Evolutionary conservation across 345 rosid genomes (phyloP).

Genomic region (Excoecaria cochinchinensis): DNA sequence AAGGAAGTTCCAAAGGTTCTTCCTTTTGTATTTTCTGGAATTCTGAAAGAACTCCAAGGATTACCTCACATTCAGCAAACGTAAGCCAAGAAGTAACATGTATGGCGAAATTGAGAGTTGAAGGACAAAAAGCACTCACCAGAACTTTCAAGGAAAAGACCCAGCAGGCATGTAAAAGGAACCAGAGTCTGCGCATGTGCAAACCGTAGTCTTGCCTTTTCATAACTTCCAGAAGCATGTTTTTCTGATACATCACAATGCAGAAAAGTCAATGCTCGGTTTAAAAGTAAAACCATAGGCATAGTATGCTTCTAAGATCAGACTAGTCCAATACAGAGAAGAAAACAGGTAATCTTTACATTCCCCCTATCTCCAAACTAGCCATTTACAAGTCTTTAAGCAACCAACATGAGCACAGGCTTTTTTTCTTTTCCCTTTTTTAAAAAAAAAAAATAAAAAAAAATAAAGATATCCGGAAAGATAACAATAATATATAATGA

Average conservation of each 20-base stretch:
- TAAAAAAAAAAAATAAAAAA: not conserved
- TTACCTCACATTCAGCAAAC: not conserved
- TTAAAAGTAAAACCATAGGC: no score
- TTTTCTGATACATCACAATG: constrained; percentile 46
- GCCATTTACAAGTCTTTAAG: not conserved
- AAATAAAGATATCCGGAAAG: not conserved
- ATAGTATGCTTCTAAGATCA: no score
- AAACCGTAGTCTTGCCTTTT: constrained; percentile 85
- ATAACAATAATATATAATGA: not conserved
- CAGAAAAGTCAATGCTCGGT: not conserved
- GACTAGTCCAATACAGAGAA: not conserved
- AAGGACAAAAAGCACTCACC: no score
- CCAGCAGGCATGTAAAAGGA: constrained; percentile 66
- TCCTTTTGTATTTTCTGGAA: constrained; percentile 68
- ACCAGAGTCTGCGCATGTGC: constrained; percentile 98
- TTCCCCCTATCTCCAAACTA: not conserved
- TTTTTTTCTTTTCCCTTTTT: no score
- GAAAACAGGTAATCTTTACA: not conserved
- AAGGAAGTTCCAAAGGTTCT: constrained; percentile 59
- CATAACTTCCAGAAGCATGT: constrained; percentile 73
- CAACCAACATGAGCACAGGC: no score
- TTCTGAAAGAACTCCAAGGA: constrained; percentile 43
- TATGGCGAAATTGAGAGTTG: not conserved
- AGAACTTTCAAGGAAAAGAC: no score
- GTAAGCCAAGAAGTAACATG: not conserved